Evolutionary conservation across 306 rosid species (phyloP).

Genomic region (Comarum palustre): DNA sequence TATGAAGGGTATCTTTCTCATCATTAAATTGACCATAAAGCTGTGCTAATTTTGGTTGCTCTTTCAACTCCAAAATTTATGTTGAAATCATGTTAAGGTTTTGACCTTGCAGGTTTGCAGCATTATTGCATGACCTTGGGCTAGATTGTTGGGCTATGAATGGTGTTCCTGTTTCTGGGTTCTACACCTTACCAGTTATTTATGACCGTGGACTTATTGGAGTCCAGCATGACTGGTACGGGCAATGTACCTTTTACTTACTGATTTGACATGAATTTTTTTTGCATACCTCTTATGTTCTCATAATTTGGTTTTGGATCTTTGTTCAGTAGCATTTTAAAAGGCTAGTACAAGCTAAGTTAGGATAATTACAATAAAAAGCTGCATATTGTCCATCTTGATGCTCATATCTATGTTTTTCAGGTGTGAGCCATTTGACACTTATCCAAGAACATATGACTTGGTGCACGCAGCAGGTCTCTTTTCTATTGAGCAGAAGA

Average conservation of each 20-base stretch:
- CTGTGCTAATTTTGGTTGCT: conserved; percentile 8
- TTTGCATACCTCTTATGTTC: not conserved
- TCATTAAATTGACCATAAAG: not conserved
- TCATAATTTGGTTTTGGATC: not conserved
- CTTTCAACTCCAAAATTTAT: conserved; percentile 5
- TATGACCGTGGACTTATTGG: conserved; percentile 90
- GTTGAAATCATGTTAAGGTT: conserved; percentile 25
- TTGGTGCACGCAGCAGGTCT: conserved; percentile 78
- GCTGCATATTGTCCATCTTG: not conserved
- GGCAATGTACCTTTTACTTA: conserved; percentile 4
- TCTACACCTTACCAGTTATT: conserved; percentile 75
- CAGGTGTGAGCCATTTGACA: conserved; percentile 96
- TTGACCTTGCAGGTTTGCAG: conserved; percentile 70
- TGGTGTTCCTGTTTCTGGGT: conserved; percentile 73
- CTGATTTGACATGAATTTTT: conserved; percentile 5
- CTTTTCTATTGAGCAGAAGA: conserved; percentile 65
- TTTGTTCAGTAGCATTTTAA: not conserved
- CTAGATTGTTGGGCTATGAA: conserved; percentile 84
- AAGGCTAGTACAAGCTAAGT: not conserved
- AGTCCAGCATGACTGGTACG: conserved; percentile 91
- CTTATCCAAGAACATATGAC: conserved; percentile 92
- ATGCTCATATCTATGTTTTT: conserved; percentile 19
- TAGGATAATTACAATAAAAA: not conserved
- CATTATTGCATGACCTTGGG: conserved; percentile 50
- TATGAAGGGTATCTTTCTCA: conserved; percentile 71